Evolutionary conservation across 1,284 basidiomycete genomes (phyloP).

Genomic region (Apiotrichum gracile): DNA sequence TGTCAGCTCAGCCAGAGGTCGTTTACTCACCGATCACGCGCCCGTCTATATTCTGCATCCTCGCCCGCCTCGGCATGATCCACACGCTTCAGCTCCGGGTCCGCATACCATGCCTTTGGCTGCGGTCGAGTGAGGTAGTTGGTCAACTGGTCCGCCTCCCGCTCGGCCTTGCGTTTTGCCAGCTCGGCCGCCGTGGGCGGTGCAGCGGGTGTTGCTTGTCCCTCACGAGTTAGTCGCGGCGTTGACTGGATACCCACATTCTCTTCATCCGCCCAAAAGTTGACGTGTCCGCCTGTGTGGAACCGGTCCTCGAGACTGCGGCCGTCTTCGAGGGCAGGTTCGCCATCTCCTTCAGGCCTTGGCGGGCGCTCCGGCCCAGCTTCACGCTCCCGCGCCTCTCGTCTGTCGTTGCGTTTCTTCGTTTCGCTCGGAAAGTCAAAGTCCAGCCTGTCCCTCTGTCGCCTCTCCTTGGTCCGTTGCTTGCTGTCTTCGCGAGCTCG

Average conservation of each 20-base stretch:
- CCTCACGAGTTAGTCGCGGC: too few relatives aligned
- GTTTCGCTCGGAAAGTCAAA: slow-evolving; percentile 43
- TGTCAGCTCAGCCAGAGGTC: background rate
- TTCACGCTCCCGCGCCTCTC: slow-evolving; percentile 3
- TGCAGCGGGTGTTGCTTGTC: background rate
- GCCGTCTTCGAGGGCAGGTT: background rate
- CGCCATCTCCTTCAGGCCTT: background rate
- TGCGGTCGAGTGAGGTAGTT: slow-evolving; percentile 47
- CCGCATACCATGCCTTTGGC: slow-evolving; percentile 47
- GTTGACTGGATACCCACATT: slow-evolving; percentile 29
- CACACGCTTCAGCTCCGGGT: slow-evolving; percentile 36
- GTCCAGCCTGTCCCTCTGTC: slow-evolving; percentile 24
- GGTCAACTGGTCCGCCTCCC: slow-evolving; percentile 43
- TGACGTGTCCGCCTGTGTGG: slow-evolving; percentile 38
- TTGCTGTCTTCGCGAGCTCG: slow-evolving; percentile 22
- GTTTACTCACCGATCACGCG: slow-evolving; percentile 31
- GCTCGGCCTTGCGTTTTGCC: slow-evolving; percentile 34
- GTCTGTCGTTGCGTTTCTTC: slow-evolving; percentile 14
- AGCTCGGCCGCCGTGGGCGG: slow-evolving; percentile 16
- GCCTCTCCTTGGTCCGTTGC: slow-evolving; percentile 21
- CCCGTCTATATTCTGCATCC: slow-evolving; percentile 36
- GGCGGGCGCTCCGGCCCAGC: background rate
- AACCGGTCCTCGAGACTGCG: slow-evolving; percentile 14
- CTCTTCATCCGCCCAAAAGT: slow-evolving; percentile 45
- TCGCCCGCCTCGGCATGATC: slow-evolving; percentile 44